Conservation (phyloP, 1,139 yeast genomes). For the Debaryomyces singareniensis region DNA sequence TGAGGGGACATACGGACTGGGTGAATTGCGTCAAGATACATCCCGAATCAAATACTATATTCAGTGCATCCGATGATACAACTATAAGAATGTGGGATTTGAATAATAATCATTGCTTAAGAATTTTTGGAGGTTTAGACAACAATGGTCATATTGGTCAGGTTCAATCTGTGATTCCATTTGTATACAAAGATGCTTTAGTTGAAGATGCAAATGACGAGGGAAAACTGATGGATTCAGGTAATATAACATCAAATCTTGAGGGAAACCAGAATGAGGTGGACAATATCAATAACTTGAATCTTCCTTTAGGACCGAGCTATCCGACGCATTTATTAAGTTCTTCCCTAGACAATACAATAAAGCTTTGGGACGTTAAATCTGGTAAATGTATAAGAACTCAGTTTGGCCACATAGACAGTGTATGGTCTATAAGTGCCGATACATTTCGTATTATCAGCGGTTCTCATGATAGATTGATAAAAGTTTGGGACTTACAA, state of each 20-base stretch:
- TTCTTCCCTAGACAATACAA: constrained; percentile 88
- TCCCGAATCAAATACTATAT: constrained; percentile 68
- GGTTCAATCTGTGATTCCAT: constrained; percentile 84
- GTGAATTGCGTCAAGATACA: constrained; percentile 88
- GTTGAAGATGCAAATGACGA: constrained; percentile 19
- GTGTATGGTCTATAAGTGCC: constrained; percentile 94
- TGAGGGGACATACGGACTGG: constrained; percentile 90
- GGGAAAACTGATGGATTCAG: constrained; percentile 1
- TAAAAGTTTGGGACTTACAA: constrained; percentile 94
- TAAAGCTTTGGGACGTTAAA: constrained; percentile 84
- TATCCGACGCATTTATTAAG: constrained; percentile 80
- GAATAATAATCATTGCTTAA: constrained; percentile 68
- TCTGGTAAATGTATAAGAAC: constrained; percentile 88
- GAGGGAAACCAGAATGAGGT: constrained; percentile 2
- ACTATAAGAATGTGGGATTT: constrained; percentile 95
- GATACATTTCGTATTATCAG: constrained; percentile 91
- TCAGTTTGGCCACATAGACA: constrained; percentile 95
- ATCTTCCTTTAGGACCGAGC: constrained; percentile 8
- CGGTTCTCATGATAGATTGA: constrained; percentile 87
- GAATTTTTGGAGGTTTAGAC: constrained; percentile 69
- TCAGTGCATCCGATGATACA: constrained; percentile 86
- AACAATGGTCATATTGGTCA: constrained; percentile 77
- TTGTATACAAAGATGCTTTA: constrained; percentile 53
- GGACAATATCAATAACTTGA: constrained; percentile 4
- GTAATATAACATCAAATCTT: not conserved